phyloP scores from a whole-genome alignment of 1,139 yeast genomes.

The Kodamaea alishanica region DNA sequence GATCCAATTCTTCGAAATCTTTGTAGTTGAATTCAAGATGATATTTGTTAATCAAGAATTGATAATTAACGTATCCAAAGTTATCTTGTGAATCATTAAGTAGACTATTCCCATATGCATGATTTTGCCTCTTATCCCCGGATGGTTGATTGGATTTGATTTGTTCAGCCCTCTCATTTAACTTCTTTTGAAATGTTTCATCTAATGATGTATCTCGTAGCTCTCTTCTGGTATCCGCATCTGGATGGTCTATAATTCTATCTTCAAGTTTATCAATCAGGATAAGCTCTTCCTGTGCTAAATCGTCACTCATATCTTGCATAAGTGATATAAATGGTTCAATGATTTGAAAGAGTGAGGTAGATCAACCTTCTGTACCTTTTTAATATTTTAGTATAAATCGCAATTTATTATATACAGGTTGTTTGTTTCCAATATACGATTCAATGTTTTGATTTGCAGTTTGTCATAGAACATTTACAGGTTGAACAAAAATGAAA shows the following conservation, averaged over 20 bases:
- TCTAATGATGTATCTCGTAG: conserved; percentile 33
- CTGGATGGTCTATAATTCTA: conserved; percentile 47
- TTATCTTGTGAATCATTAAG: conserved; percentile 7
- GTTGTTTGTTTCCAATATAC: too few species aligned
- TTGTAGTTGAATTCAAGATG: conserved; percentile 45
- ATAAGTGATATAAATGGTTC: neutral
- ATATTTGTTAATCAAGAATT: conserved; percentile 32
- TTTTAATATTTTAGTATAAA: neutral
- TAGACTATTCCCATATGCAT: conserved; percentile 1
- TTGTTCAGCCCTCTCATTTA: conserved; percentile 46
- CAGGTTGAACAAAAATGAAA: too few species aligned
- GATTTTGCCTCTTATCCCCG: conserved; percentile 1
- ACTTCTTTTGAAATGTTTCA: conserved; percentile 43
- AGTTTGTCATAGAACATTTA: too few species aligned
- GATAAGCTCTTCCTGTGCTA: conserved; percentile 29
- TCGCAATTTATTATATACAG: too few species aligned
- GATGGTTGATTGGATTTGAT: conserved; percentile 20
- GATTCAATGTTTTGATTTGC: too few species aligned
- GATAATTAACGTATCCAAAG: conserved; percentile 16
- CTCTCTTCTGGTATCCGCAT: conserved; percentile 33
- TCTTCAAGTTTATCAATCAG: conserved; percentile 48
- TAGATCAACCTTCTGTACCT: neutral
- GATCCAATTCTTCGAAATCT: conserved; percentile 38
- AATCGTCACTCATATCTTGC: neutral
- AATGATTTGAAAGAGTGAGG: too few species aligned